A percentile compares a stretch with the other conserved stretches of the same genome.
These are phyloP conservation scores for Astrephomene gubernaculifera DNA, from an alignment of 139 green algal genomes.

Conservation along the genomic window DNA sequence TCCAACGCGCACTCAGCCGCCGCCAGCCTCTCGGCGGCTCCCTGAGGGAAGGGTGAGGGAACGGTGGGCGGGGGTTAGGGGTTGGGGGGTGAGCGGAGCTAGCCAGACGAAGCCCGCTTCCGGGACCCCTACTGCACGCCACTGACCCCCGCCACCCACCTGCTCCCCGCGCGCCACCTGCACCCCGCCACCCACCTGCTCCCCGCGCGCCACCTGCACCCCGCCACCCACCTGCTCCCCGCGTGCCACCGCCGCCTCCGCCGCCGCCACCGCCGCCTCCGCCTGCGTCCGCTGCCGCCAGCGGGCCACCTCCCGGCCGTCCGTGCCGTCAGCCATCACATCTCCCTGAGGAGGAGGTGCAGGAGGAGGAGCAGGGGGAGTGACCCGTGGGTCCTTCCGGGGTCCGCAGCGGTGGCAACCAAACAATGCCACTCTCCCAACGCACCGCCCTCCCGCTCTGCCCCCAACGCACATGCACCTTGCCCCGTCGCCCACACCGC, in stretches of 20 bases:
- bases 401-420: too few species aligned
- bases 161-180: constrained; percentile 39
- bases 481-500: too few species aligned
- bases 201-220: neutral
- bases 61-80: neutral
- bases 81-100: neutral
- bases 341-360: constrained; percentile 58
- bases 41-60: neutral
- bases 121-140: too few species aligned
- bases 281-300: constrained; percentile 55
- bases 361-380: neutral
- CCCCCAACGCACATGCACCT: too few species aligned
- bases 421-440: too few species aligned
- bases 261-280: constrained; percentile 62
- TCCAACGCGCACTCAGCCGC: constrained; percentile 57
- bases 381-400: too few species aligned
- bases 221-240: constrained; percentile 7
- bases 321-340: constrained; percentile 72
- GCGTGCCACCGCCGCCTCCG: constrained; percentile 58
- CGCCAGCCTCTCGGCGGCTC: constrained; percentile 38
- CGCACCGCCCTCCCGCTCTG: too few species aligned
- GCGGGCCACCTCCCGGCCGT: constrained; percentile 61
- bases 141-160: neutral
- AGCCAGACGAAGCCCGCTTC: neutral
- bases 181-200: constrained; percentile 43